Percentiles rank a stretch among this genome's conserved stretches.
Evolutionary conservation across 768 basidiomycete genomes (phyloP).

Genomic region (Suillus clintonianus): DNA sequence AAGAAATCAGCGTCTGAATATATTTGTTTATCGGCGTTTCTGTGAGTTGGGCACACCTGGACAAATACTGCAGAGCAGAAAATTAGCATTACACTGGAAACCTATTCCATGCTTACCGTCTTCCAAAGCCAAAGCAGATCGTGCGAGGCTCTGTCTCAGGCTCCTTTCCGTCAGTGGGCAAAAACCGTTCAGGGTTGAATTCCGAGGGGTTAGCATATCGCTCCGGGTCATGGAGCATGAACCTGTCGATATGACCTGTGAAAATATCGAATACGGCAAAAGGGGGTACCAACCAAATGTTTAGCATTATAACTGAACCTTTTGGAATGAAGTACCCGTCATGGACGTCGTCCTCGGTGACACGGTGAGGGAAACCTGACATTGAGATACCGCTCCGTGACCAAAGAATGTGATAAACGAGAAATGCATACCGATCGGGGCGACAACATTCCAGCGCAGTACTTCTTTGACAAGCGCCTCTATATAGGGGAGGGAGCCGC

Average conservation of each 20-base stretch:
- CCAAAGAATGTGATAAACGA: constrained; percentile 48
- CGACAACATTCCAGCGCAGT: constrained; percentile 41
- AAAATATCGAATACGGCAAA: constrained; percentile 12
- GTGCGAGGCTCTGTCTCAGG: constrained; percentile 61
- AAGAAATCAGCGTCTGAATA: constrained; percentile 14
- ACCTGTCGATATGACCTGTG: constrained; percentile 15
- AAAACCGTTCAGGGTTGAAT: constrained; percentile 65
- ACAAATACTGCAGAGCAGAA: constrained; percentile 20
- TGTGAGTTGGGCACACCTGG: constrained; percentile 21
- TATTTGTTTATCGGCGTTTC: constrained; percentile 17
- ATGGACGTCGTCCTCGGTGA: constrained; percentile 58
- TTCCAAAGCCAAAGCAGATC: constrained; percentile 70
- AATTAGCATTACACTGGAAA: constrained; percentile 8
- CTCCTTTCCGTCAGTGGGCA: constrained; percentile 34
- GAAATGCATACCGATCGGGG: constrained; percentile 39
- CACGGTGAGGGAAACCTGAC: constrained; percentile 46
- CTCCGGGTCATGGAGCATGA: constrained; percentile 31
- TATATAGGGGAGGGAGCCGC: constrained; percentile 58
- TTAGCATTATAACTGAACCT: constrained; percentile 27
- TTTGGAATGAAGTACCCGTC: constrained; percentile 65
- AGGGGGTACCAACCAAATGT: constrained; percentile 16
- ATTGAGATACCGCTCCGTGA: constrained; percentile 30
- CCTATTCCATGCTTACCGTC: constrained; percentile 42
- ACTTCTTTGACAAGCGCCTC: constrained; percentile 65
- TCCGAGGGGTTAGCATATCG: constrained; percentile 53